Evolutionary conservation across 371 early-diverging fungal genomes (phyloP).

Genomic region (Polyrhizophydium stewartii): DNA sequence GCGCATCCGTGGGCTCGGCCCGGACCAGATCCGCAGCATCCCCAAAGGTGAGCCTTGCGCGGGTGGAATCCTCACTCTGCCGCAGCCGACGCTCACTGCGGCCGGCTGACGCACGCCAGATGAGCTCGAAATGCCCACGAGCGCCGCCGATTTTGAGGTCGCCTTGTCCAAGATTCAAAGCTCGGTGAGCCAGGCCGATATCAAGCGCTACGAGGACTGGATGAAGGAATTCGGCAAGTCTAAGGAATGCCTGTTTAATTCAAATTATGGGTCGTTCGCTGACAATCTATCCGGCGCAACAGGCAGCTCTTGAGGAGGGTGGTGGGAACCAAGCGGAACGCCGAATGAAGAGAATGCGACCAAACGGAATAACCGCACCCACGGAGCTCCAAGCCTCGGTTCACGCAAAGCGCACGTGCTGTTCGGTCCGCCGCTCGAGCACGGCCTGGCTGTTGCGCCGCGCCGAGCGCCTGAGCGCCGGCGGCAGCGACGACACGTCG

Average conservation of each 20-base stretch:
- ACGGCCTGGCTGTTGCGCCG: too few relatives aligned
- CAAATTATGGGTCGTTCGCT: neutral
- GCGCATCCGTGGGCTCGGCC: constrained; percentile 41
- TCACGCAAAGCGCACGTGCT: too few relatives aligned
- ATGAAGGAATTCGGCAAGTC: constrained; percentile 45
- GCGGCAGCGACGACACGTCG: too few relatives aligned
- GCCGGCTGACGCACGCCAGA: constrained; percentile 14
- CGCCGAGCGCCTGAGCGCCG: too few relatives aligned
- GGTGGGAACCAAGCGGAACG: too few relatives aligned
- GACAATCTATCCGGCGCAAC: too few relatives aligned
- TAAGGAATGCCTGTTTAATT: neutral
- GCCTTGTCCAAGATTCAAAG: constrained; percentile 45
- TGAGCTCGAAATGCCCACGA: constrained; percentile 43
- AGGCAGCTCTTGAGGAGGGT: too few relatives aligned
- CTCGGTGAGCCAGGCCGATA: constrained; percentile 44
- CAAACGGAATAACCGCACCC: too few relatives aligned
- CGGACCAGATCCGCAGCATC: constrained; percentile 46
- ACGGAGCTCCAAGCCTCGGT: too few relatives aligned
- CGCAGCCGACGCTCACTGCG: constrained; percentile 1
- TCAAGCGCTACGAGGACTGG: constrained; percentile 52
- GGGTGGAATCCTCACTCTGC: neutral
- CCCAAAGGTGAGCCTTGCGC: constrained; percentile 29
- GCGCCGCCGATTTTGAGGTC: constrained; percentile 39
- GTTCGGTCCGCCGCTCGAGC: too few relatives aligned
- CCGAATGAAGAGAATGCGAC: too few relatives aligned